These are phyloP conservation scores for Fusarium miscanthi DNA, from an alignment of 2,329 filamentous ascomycete species.

Conservation along the genomic window DNA sequence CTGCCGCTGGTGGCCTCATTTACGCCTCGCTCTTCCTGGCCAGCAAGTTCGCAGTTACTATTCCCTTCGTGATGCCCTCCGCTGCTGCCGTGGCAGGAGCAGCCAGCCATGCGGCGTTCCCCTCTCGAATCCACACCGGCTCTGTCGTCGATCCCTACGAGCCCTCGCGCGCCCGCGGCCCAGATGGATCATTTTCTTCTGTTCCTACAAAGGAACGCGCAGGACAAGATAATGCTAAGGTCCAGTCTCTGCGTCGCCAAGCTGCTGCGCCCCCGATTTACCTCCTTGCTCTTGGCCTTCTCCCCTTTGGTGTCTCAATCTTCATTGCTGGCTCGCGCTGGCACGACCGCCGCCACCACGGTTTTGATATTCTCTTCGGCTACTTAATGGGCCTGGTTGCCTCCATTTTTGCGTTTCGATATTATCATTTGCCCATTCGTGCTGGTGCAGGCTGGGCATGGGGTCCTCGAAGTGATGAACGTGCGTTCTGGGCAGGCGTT, in stretches of 20 bases:
- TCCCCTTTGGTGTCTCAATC: constrained; percentile 79
- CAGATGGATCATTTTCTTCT: constrained; percentile 36
- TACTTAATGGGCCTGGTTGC: constrained; percentile 78
- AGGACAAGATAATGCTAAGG: constrained; percentile 47
- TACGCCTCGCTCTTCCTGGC: constrained; percentile 91
- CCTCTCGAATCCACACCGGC: constrained; percentile 68
- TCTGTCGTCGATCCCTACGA: constrained; percentile 54
- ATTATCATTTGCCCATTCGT: constrained; percentile 83
- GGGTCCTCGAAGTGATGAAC: constrained; percentile 77
- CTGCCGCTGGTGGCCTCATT: constrained; percentile 81
- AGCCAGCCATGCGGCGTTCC: constrained; percentile 75
- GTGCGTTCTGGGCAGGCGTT: constrained; percentile 83
- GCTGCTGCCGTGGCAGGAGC: constrained; percentile 59
- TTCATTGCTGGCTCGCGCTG: constrained; percentile 89
- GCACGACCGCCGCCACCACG: constrained; percentile 89
- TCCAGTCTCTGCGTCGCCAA: constrained; percentile 66
- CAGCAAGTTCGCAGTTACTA: constrained; percentile 80
- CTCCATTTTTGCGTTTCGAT: constrained; percentile 81
- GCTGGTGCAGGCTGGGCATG: constrained; percentile 88
- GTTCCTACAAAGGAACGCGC: constrained; percentile 43
- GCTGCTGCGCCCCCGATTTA: constrained; percentile 86
- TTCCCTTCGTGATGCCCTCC: constrained; percentile 72
- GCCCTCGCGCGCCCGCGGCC: constrained; percentile 34
- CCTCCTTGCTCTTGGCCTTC: constrained; percentile 74
- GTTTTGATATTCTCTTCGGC: constrained; percentile 93